Base-by-base conservation (phyloP, 257 asterid species). In the Nyctanthes arbortristis region DNA sequence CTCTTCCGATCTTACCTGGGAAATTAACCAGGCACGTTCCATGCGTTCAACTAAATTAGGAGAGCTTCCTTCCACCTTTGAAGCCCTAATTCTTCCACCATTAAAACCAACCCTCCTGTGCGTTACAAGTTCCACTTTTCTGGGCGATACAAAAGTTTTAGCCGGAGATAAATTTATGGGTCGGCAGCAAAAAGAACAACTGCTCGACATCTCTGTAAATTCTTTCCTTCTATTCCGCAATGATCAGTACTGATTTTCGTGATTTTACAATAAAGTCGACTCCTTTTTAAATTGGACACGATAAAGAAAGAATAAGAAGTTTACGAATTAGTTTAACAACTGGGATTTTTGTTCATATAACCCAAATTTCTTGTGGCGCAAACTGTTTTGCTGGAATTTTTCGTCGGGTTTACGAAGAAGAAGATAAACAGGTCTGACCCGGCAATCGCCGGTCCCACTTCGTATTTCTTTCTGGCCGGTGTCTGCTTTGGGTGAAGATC, bases 21-120 rank as follows among this genome's bases (percentile, higher is more conserved):
- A 84, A 77, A 93, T 93, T 80, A 90, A 77, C 97, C 97, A 93
- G 25, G 94, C 88, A 4, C 87, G 97, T 63, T 93, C 97, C 84
- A 90, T 87, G 66, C 96, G 93, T 11, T 87, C 63, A 63, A 63
- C 73, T 67, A 88, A 85, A 72, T 80, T 79, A 31, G 80, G 57
- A 13, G 91, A 80, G 63, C 85, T 81, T 78, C 81, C 97, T 16
- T 88, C 96, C 82, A 93, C 89, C 74, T 36, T 71, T 29, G 98
- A 84, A 76, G 97, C 96, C 63, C 89, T 83, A n/a, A 87, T 71
- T 63, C 67, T 24, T 28, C 54, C 67, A 3, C 9, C 31, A 22
- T 8, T 24, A 61, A 34, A 77, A 66, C 69, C 52, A 52, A 73
- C 63, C 74, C 77, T 83, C 63, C 59, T 76, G 73, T 49, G 73